phyloP scores from a whole-genome alignment of 495 filamentous ascomycete genomes.

The Talaromyces adpressus region DNA sequence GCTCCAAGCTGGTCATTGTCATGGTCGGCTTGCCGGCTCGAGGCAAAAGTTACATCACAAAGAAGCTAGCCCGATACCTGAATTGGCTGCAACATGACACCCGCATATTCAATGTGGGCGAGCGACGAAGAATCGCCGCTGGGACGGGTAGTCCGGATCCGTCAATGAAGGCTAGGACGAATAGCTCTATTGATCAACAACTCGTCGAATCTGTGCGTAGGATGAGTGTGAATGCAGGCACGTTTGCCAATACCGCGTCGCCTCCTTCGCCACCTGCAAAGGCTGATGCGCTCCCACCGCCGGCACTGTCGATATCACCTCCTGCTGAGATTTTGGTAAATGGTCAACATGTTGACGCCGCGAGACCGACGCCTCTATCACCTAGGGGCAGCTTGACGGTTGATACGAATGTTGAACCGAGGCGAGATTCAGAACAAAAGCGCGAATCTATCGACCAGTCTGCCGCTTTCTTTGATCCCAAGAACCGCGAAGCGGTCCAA shows the following conservation, averaged over 20 bases:
- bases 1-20: conserved; percentile 91
- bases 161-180: conserved; percentile 20
- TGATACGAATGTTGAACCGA: not conserved
- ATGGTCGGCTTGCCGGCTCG: conserved; percentile 96
- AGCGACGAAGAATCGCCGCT: conserved; percentile 75
- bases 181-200: conserved; percentile 30
- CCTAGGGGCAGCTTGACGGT: not conserved
- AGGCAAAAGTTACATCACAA: conserved; percentile 97
- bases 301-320: conserved; percentile 24
- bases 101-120: conserved; percentile 93
- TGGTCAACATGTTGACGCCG: conserved; percentile 25
- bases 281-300: conserved; percentile 24
- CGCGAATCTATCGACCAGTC: conserved; percentile 64
- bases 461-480: conserved; percentile 89
- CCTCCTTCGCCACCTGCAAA: conserved; percentile 21
- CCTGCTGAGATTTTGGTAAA: conserved; percentile 43
- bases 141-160: conserved; percentile 40
- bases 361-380: not conserved
- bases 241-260: conserved; percentile 7
- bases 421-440: not conserved
- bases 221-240: conserved; percentile 35
- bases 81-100: conserved; percentile 97
- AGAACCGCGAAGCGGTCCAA: conserved; percentile 72
- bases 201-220: conserved; percentile 37
- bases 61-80: conserved; percentile 90